A percentile compares a stretch with the other conserved stretches of the same genome.
Conservation (phyloP, 2,329 filamentous ascomycete species). For the Ceratocystis diversiconidia region DNA sequence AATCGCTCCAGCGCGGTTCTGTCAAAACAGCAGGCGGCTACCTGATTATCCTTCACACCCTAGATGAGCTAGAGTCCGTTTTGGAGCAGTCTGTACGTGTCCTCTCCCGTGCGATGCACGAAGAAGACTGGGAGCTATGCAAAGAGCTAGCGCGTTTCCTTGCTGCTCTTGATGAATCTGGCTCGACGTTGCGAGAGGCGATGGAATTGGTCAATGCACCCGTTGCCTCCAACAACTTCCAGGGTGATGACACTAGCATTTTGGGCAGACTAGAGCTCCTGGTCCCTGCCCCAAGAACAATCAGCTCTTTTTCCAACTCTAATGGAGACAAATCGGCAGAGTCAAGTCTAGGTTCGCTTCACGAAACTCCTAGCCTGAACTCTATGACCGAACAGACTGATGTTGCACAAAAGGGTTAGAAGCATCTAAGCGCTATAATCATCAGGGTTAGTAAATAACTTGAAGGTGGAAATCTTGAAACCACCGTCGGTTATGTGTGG, state of each 20-base stretch:
- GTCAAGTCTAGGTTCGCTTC: constrained; percentile 22
- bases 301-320: constrained; percentile 8
- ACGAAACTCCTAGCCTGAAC: constrained; percentile 11
- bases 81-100: constrained; percentile 69
- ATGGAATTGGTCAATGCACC: constrained; percentile 45
- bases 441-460: not conserved
- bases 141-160: constrained; percentile 91
- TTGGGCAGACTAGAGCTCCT: constrained; percentile 10
- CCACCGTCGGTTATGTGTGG: too few species aligned
- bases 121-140: constrained; percentile 88
- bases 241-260: constrained; percentile 23
- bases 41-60: constrained; percentile 81
- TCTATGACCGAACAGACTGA: constrained; percentile 7
- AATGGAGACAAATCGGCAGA: constrained; percentile 21
- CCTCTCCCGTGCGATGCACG: constrained; percentile 64
- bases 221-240: constrained; percentile 21
- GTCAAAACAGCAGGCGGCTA: constrained; percentile 95
- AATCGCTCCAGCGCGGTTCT: constrained; percentile 68
- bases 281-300: constrained; percentile 6
- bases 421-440: not conserved
- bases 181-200: constrained; percentile 61
- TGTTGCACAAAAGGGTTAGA: constrained; percentile 4
- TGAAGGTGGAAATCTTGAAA: too few species aligned
- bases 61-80: constrained; percentile 53
- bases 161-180: constrained; percentile 78